phyloP scores from a whole-genome alignment of 2,329 filamentous ascomycete species.

The Venturia effusa region DNA sequence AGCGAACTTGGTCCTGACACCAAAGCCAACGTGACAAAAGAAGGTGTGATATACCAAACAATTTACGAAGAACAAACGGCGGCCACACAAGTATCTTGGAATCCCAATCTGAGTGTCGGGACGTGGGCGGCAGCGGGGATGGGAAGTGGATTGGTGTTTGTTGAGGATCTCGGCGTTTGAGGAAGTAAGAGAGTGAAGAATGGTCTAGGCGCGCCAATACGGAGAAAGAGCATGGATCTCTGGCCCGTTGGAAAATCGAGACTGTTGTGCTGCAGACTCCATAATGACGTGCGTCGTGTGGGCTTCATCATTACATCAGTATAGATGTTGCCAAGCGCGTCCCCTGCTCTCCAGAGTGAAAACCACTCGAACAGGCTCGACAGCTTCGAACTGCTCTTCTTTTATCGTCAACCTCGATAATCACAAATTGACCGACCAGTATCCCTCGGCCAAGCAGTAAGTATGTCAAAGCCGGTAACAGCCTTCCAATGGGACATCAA shows the following conservation, averaged over 20 bases:
- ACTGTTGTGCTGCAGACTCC: too few relatives aligned
- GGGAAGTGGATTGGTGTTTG: conserved; percentile 36
- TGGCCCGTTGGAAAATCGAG: too few relatives aligned
- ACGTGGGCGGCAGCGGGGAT: conserved; percentile 42
- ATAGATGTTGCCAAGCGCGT: not conserved
- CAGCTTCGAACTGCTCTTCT: too few relatives aligned
- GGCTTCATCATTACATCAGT: not conserved
- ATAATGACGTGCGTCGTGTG: too few relatives aligned
- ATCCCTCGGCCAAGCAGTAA: too few relatives aligned
- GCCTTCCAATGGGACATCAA: conserved; percentile 18
- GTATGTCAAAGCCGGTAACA: conserved; percentile 14
- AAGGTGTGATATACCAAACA: conserved; percentile 25
- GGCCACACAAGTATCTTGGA: conserved; percentile 37
- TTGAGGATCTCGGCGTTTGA: conserved; percentile 32
- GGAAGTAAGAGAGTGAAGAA: not conserved
- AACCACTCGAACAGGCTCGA: too few relatives aligned
- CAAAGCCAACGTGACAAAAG: conserved; percentile 17
- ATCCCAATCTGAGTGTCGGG: conserved; percentile 37
- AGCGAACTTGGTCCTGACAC: conserved; percentile 17
- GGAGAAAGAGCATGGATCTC: not conserved
- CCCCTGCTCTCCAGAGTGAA: not conserved
- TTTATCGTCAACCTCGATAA: too few relatives aligned
- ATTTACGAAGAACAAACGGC: conserved; percentile 35
- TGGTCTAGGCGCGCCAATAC: too few relatives aligned
- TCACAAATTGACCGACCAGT: too few relatives aligned